These are phyloP conservation scores for Colletotrichum navitas DNA, from an alignment of 2,329 filamentous ascomycete species.

Conservation along the genomic window DNA sequence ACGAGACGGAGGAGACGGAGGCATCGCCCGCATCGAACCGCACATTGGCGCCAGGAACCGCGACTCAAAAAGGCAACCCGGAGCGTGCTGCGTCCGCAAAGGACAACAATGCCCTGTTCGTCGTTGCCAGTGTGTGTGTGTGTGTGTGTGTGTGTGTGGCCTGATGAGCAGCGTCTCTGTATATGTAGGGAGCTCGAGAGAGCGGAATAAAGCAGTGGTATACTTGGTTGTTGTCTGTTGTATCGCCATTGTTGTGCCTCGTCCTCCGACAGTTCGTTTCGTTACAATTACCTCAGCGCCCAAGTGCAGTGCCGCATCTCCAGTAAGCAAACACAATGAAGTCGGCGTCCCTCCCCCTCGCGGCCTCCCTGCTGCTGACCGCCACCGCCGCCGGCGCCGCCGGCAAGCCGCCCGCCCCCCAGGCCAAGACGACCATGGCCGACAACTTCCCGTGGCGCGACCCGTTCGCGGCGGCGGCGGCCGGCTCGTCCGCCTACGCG, in stretches of 20 bases:
- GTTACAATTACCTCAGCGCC: no score
- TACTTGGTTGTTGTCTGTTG: not conserved
- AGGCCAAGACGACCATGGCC: slow-evolving; percentile 51
- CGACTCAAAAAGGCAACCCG: slow-evolving; percentile 47
- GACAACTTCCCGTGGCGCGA: slow-evolving; percentile 57
- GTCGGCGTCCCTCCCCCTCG: slow-evolving; percentile 6
- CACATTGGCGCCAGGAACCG: slow-evolving; percentile 13
- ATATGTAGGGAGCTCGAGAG: not conserved
- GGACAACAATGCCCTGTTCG: slow-evolving; percentile 48
- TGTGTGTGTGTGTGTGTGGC: no score
- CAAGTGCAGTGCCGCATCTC: no score
- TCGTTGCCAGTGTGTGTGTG: slow-evolving; percentile 3
- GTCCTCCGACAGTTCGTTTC: no score
- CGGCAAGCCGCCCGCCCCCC: slow-evolving; percentile 44
- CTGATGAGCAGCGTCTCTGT: slow-evolving; percentile 24
- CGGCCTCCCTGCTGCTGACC: slow-evolving; percentile 3
- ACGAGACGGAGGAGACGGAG: slow-evolving; percentile 1
- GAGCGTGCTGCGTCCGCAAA: slow-evolving; percentile 49
- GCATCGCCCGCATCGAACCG: slow-evolving; percentile 14
- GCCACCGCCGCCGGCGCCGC: slow-evolving; percentile 44
- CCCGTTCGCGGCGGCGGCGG: slow-evolving; percentile 51
- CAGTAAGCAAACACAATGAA: slow-evolving; percentile 11
- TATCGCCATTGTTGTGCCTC: no score
- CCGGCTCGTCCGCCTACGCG: slow-evolving; percentile 48
- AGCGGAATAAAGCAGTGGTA: not conserved